These are phyloP conservation scores for Drosera spatulata DNA, from an alignment of 179 eudicot species.

Conservation along the genomic window DNA sequence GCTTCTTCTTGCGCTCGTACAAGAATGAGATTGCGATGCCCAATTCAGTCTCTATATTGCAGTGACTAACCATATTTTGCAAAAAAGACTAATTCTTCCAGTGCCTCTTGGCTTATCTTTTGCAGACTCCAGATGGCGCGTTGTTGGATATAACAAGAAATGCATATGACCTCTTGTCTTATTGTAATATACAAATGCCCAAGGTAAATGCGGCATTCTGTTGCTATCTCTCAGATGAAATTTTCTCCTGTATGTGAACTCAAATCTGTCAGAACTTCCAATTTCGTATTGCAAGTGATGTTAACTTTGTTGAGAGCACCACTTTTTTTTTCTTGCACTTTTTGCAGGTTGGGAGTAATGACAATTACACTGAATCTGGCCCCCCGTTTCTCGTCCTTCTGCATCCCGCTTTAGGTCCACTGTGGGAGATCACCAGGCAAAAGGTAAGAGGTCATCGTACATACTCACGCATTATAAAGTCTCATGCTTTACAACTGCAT, in stretches of 20 bases:
- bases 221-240: not conserved
- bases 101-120: not conserved
- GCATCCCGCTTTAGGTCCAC: conserved; percentile 96
- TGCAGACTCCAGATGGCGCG: conserved; percentile 99
- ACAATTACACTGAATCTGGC: conserved; percentile 61
- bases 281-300: too few relatives aligned
- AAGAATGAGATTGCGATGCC: too few relatives aligned
- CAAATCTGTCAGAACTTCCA: too few relatives aligned
- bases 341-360: conserved; percentile 65
- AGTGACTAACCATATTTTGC: too few relatives aligned
- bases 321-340: not conserved
- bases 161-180: conserved; percentile 84
- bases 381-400: conserved; percentile 87
- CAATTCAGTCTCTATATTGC: too few relatives aligned
- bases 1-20: too few relatives aligned
- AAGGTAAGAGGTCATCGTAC: conserved; percentile 33
- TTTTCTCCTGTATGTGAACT: too few relatives aligned
- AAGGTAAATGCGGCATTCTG: conserved; percentile 30
- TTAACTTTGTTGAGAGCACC: not conserved
- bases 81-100: not conserved
- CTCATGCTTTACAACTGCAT: too few relatives aligned
- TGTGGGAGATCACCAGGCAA: conserved; percentile 92
- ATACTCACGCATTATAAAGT: not conserved
- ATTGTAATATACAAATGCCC: conserved; percentile 58
- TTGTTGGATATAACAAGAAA: conserved; percentile 78